Base-by-base conservation (phyloP, 139 green algal genomes). In the Raphidocelis subcapitata region DNA sequence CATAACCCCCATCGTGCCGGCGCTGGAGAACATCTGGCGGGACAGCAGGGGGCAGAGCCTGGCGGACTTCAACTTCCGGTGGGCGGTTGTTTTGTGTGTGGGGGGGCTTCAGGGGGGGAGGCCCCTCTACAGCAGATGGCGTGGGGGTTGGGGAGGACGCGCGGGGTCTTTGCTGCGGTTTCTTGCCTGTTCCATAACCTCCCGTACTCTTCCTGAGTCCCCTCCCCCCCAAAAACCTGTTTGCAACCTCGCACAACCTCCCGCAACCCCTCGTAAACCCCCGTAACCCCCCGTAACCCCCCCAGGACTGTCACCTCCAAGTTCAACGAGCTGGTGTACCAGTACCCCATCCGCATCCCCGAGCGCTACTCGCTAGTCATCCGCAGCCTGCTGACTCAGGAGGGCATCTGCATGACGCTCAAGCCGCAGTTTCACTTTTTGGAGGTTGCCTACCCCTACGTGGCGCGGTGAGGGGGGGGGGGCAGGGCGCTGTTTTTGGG, bases 371-470 rank as follows among this genome's bases (percentile, higher is more conserved):
- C 88, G 10, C 85, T 99, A 0, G 95, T 99, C 65, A 99, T 99
- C 82, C 83, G 92, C 55, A 92, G 84, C 14, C 76, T 97, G 69
- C 81, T 97, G 23, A 97, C 91, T 1, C 85, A 89, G 87, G 96
- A 99, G 88, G 96, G 96, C 76, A 99, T 99, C 85, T 99, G 96
- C 90, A 89, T 99, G 81, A 98, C 90, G 31, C 82, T 99, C 52
- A 75, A 97, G 61, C 94, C 93, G 24, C 73, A 91, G 37, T 99
- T 99, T 86, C 94, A 97, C 80, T 99, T 99, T 79, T 84, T 99
- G 75, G 93, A 97, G 81, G 92, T 95, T 29, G 88, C 90, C 20
- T 94, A 96, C 82, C 91, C 91, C 24, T 98, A 98, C 74, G 82
- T 98, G 3, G 94, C 94, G 5, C 80, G 91, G 70, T 77, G 32